phyloP scores from a whole-genome alignment of 2,329 filamentous ascomycete genomes.

The Claviceps sp. region DNA sequence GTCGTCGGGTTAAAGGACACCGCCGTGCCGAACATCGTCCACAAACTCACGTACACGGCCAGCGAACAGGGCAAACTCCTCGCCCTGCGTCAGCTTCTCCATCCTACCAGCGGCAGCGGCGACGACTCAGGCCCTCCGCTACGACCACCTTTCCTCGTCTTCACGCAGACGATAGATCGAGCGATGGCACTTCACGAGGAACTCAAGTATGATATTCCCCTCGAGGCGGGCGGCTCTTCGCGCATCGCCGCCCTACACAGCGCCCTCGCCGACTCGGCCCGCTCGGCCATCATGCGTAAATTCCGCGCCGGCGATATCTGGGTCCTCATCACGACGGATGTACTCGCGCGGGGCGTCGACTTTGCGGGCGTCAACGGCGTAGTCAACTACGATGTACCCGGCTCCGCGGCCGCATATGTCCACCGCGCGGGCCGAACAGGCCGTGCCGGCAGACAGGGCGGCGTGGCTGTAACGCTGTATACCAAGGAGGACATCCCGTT shows the following conservation, averaged over 20 bases:
- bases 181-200: constrained; percentile 80
- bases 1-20: constrained; percentile 96
- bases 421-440: constrained; percentile 89
- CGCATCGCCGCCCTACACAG: constrained; percentile 87
- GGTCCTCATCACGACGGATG: constrained; percentile 91
- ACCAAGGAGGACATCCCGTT: constrained; percentile 87
- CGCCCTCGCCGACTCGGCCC: constrained; percentile 61
- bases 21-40: constrained; percentile 80
- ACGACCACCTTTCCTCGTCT: constrained; percentile 83
- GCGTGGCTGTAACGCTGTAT: constrained; percentile 85
- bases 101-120: constrained; percentile 44
- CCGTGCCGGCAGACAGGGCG: constrained; percentile 73
- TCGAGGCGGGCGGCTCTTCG: constrained; percentile 69
- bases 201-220: constrained; percentile 85
- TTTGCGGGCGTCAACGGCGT: constrained; percentile 93
- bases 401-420: constrained; percentile 79
- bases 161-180: constrained; percentile 89
- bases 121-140: constrained; percentile 46
- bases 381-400: constrained; percentile 94
- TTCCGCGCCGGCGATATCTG: constrained; percentile 90
- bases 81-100: constrained; percentile 77
- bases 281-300: constrained; percentile 70
- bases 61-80: constrained; percentile 90
- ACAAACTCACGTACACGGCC: constrained; percentile 81
- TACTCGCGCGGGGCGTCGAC: constrained; percentile 83